Base-by-base conservation (phyloP, 306 rosid species). In the Lathyrus sativus region DNA sequence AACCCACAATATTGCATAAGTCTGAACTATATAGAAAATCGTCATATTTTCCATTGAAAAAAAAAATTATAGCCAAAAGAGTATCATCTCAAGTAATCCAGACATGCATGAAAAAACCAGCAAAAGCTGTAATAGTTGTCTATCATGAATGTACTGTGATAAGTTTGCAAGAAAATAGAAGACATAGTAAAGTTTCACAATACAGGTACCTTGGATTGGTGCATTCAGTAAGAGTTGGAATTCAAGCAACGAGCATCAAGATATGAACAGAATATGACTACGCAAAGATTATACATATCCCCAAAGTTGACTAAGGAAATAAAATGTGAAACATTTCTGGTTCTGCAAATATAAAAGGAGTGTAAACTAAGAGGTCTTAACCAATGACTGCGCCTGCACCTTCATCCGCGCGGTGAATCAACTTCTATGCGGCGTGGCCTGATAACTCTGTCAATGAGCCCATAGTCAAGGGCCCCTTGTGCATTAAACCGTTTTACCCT, bases 381-480 rank as follows among this genome's bases (percentile, higher is more conserved):
- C 96, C 98, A 70, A 92, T 89, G 43, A 96, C 98, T 15, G 90
- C 60, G 71, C 87, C 87, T 4, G 68, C 82, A 62, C 88, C 95
- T 89, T 76, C 78, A 70, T 46, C 82, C 57, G 93, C 22, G 22
- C 22, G 26, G 90, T 17, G 93, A 88, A 26, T 86, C 95, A 1
- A 96, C 85, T 86, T 90, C 86, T 53, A 90, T 83, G 50, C 91
- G 95, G 42, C 87, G 88, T 0, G 97, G 97, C 82, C 95, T 86
- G 18, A 81, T 81, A 14, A 93, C 62, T 10, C 87, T 89, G 81
- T 93, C 99, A 37, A 93, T 80, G 64, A 93, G 84, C 53, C 99
- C 99, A 55, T 93, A 93, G n/a, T 93, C 99, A 37, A 90, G 81
- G 79, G 99, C 97, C 77, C 85, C 89, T 73, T 82, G 86, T 39